Percentiles rank a stretch among this genome's conserved stretches.
These are phyloP conservation scores for Knoxdaviesia proteae DNA, from an alignment of 2,329 filamentous ascomycete species.

Conservation along the genomic window DNA sequence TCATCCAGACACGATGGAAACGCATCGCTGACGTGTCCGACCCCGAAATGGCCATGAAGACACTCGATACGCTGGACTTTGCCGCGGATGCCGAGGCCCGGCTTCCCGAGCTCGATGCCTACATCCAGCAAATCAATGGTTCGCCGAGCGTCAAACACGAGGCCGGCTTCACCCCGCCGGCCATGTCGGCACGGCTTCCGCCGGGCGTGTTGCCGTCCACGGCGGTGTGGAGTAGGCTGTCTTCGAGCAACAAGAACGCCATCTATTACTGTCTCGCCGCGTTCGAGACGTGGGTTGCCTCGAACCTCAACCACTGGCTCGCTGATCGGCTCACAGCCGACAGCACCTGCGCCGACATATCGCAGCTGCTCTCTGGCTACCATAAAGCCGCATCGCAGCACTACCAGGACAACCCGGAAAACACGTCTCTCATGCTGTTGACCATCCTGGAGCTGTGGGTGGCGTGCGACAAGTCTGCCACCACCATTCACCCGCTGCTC, in stretches of 20 bases:
- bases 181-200: too few relatives aligned
- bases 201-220: too few relatives aligned
- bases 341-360: slow-evolving; percentile 11
- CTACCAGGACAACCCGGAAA: slow-evolving; percentile 22
- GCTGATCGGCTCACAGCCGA: slow-evolving; percentile 6
- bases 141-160: too few relatives aligned
- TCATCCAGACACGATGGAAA: slow-evolving; percentile 1
- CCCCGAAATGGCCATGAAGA: neutral
- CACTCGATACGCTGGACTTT: slow-evolving; percentile 5
- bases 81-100: slow-evolving; percentile 4
- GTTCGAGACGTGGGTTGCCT: slow-evolving; percentile 28
- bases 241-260: too few relatives aligned
- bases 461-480: slow-evolving; percentile 27
- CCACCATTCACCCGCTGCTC: slow-evolving; percentile 17
- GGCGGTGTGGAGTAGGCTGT: too few relatives aligned
- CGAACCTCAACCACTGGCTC: slow-evolving; percentile 18
- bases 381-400: slow-evolving; percentile 6
- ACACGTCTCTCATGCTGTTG: slow-evolving; percentile 31
- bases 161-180: too few relatives aligned
- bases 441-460: slow-evolving; percentile 37
- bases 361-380: slow-evolving; percentile 14
- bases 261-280: slow-evolving; percentile 10
- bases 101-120: slow-evolving; percentile 1
- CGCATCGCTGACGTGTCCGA: neutral
- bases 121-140: neutral